phyloP scores from a whole-genome alignment of 257 asterid genomes.

The Oldenlandia corymbosa region DNA sequence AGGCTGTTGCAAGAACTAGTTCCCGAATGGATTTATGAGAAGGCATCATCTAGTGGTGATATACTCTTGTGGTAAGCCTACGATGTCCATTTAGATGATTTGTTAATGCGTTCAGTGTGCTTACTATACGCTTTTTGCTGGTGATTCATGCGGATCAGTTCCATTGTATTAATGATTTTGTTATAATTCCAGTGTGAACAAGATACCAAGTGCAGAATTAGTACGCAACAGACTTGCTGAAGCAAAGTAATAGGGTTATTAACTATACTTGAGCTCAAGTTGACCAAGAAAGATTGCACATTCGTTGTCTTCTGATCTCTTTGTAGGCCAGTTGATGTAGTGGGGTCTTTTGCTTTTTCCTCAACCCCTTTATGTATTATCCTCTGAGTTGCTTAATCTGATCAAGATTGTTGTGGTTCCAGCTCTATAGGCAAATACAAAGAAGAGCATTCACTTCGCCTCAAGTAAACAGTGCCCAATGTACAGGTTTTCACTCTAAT shows the following conservation, averaged over 20 bases:
- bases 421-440: background rate
- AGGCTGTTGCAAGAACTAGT: conserved; percentile 65
- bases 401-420: background rate
- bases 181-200: conserved; percentile 52
- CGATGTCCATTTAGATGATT: background rate
- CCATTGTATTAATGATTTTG: background rate
- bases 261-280: background rate
- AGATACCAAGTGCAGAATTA: conserved; percentile 39
- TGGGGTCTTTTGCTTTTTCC: background rate
- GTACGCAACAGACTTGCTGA: conserved; percentile 50
- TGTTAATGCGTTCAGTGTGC: background rate
- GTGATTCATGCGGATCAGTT: background rate
- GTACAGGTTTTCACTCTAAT: background rate
- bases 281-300: background rate
- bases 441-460: background rate
- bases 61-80: conserved; percentile 51
- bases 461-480: background rate
- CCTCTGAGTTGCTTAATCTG: background rate
- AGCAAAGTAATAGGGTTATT: conserved; percentile 33
- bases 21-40: conserved; percentile 83
- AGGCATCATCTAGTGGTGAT: conserved; percentile 54
- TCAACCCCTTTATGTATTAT: background rate
- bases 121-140: background rate
- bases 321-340: background rate
- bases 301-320: background rate